These are phyloP conservation scores for Centaurea solstitialis DNA, from an alignment of 129 eudicot genomes.

Conservation along the genomic window DNA sequence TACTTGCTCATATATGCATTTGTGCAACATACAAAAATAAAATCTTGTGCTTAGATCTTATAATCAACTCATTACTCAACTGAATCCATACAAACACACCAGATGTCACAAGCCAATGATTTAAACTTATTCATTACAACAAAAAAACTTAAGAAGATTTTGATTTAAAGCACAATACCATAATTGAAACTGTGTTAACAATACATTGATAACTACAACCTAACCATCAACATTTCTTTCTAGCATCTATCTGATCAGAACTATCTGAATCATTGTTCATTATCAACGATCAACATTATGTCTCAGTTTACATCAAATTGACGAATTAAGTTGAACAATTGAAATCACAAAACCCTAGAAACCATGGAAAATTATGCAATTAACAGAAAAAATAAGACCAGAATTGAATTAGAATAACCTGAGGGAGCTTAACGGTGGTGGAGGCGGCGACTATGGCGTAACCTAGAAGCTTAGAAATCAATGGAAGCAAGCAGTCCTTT, in stretches of 20 bases:
- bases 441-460: conserved; percentile 94
- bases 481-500: conserved; percentile 83
- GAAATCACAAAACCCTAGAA: conserved; percentile 16
- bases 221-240: neutral
- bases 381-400: neutral
- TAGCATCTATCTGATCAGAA: neutral
- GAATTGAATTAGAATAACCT: conserved; percentile 35
- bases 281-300: neutral
- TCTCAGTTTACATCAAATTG: conserved; percentile 4
- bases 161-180: neutral
- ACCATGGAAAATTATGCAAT: neutral
- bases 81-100: neutral
- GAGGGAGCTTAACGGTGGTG: conserved; percentile 94
- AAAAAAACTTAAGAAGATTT: neutral
- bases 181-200: neutral
- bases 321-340: neutral
- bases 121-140: neutral
- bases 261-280: neutral
- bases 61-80: too few relatives aligned
- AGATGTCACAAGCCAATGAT: neutral
- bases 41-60: neutral
- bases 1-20: neutral
- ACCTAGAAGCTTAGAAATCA: conserved; percentile 88
- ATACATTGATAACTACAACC: neutral
- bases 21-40: neutral